phyloP scores from a whole-genome alignment of 371 early-diverging fungal genomes.

The Circinella minor region DNA sequence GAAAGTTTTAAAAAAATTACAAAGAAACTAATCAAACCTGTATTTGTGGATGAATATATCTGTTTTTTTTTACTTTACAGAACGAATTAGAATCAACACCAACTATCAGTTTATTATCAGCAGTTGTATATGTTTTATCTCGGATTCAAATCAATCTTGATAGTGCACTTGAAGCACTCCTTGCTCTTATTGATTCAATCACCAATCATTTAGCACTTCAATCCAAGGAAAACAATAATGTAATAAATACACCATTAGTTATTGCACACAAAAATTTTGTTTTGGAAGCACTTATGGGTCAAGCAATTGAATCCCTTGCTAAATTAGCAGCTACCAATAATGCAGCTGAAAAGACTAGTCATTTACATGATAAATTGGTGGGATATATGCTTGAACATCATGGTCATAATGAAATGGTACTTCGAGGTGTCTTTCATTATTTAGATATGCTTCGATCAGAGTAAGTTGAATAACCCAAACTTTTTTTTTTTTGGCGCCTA shows the following conservation, averaged over 20 bases:
- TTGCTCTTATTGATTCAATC: conserved; percentile 46
- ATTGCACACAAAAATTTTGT: conserved; percentile 61
- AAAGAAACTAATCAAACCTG: too few species aligned
- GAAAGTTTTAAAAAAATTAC: too few species aligned
- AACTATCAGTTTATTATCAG: conserved; percentile 46
- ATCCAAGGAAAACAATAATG: conserved; percentile 26
- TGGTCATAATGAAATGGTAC: conserved; percentile 60
- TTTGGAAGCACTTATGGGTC: conserved; percentile 58
- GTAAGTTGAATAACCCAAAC: conserved; percentile 32
- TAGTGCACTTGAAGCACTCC: conserved; percentile 36
- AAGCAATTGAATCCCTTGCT: conserved; percentile 54
- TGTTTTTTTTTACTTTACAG: neutral
- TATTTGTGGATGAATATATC: neutral
- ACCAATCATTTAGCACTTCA: conserved; percentile 36
- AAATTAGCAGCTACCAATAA: conserved; percentile 23
- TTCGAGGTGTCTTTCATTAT: conserved; percentile 59
- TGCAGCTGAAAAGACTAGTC: neutral
- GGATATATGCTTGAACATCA: conserved; percentile 47
- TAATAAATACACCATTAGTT: conserved; percentile 48
- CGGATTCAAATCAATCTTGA: conserved; percentile 26
- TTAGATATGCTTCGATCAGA: conserved; percentile 54
- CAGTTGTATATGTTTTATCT: conserved; percentile 59
- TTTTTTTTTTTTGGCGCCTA: too few species aligned
- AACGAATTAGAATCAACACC: conserved; percentile 18
- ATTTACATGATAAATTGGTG: conserved; percentile 35